A percentile compares a stretch with the other conserved stretches of the same genome.
Evolutionary conservation across 2,329 filamentous ascomycete genomes (phyloP).

Genomic region (Exophiala sp.): DNA sequence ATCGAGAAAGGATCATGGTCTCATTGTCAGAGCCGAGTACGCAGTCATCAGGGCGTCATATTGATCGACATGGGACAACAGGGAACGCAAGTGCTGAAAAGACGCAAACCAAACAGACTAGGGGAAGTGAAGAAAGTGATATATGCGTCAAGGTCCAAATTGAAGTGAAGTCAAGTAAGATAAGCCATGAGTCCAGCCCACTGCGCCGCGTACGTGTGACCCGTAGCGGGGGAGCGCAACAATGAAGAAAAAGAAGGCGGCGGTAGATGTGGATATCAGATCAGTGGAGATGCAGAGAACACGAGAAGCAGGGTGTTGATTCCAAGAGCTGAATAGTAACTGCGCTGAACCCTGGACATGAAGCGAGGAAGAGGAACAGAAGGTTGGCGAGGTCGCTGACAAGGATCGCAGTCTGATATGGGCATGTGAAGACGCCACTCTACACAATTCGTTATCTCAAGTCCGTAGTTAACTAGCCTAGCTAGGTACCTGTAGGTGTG

Average conservation of each 20-base stretch:
- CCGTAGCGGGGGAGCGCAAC: not conserved
- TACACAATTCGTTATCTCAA: no score
- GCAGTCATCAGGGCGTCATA: slow-evolving; percentile 1
- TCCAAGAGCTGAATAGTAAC: not conserved
- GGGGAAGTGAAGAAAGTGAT: no score
- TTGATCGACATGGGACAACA: not conserved
- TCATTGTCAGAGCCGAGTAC: not conserved
- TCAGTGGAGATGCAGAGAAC: not conserved
- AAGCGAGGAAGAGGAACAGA: not conserved
- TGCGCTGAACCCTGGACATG: not conserved
- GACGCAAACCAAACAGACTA: no score
- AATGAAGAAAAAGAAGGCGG: not conserved
- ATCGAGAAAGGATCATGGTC: slow-evolving; percentile 11
- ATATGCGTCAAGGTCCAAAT: no score
- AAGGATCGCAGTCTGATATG: not conserved
- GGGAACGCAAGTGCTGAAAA: not conserved
- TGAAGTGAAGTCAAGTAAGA: no score
- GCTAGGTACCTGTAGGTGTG: no score
- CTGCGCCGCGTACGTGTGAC: not conserved
- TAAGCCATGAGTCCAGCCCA: no score
- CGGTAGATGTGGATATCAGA: not conserved
- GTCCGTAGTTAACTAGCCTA: no score
- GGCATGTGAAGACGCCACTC: no score
- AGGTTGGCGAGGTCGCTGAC: not conserved
- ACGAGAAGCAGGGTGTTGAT: no score